A percentile compares a stretch with the other conserved stretches of the same genome.
phyloP scores from a whole-genome alignment of 192 early-diverging fungal genomes.

The Thamnidium elegans region DNA sequence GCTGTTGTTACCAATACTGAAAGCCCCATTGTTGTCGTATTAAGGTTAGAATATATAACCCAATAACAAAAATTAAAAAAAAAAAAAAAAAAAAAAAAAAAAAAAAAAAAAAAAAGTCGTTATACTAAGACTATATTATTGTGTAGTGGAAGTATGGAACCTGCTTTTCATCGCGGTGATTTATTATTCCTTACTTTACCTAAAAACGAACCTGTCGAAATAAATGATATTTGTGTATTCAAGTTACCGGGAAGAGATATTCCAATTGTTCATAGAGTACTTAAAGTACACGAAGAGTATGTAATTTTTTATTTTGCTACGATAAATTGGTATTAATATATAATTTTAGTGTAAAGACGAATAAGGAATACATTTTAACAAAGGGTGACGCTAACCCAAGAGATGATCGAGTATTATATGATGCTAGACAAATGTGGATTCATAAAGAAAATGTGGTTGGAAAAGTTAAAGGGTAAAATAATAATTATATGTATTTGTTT shows the following conservation, averaged over 20 bases:
- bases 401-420: constrained; percentile 92
- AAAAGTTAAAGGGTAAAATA: constrained; percentile 69
- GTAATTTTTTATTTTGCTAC: not conserved
- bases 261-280: constrained; percentile 95
- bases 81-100: not conserved
- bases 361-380: constrained; percentile 84
- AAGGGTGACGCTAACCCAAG: constrained; percentile 95
- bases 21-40: constrained; percentile 94
- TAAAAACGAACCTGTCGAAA: constrained; percentile 62
- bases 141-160: constrained; percentile 95
- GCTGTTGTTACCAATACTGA: constrained; percentile 85
- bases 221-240: constrained; percentile 95
- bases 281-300: constrained; percentile 88
- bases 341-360: constrained; percentile 55
- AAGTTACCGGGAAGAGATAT: constrained; percentile 85
- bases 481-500: not conserved
- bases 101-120: not conserved
- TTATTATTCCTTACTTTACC: constrained; percentile 83
- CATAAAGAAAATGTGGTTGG: constrained; percentile 87
- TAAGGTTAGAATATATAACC: constrained; percentile 56
- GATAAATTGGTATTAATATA: no score
- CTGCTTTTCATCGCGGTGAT: constrained; percentile 93
- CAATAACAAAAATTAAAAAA: no score
- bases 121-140: no score
- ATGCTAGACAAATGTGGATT: constrained; percentile 87